These are phyloP conservation scores for Daldinia eschscholtzii DNA, from an alignment of 2,329 filamentous ascomycete genomes.

Conservation along the genomic window DNA sequence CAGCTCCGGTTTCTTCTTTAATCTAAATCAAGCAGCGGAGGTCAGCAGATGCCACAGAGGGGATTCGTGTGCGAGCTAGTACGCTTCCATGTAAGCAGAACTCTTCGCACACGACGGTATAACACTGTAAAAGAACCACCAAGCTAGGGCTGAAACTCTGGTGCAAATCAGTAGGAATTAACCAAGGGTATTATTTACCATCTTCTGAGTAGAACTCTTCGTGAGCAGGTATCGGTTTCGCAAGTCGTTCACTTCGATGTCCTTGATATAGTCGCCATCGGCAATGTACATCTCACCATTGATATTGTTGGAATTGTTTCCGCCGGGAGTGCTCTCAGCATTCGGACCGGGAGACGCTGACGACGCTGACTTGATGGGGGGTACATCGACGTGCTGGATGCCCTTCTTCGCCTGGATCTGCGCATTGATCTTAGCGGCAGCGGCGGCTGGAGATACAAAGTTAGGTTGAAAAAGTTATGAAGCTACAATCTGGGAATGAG, in stretches of 20 bases:
- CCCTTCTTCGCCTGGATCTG: constrained; percentile 87
- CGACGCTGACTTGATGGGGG: constrained; percentile 76
- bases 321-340: constrained; percentile 51
- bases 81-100: constrained; percentile 78
- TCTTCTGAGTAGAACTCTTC: constrained; percentile 97
- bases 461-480: constrained; percentile 46
- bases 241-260: constrained; percentile 98
- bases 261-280: constrained; percentile 97
- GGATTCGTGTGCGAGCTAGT: constrained; percentile 71
- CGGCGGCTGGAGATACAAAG: constrained; percentile 72
- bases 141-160: constrained; percentile 57
- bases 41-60: constrained; percentile 95
- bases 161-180: constrained; percentile 73
- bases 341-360: constrained; percentile 58
- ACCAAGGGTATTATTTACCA: constrained; percentile 90
- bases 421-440: constrained; percentile 88
- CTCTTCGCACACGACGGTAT: constrained; percentile 66
- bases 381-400: constrained; percentile 90
- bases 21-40: constrained; percentile 93
- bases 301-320: constrained; percentile 66
- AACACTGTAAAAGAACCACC: constrained; percentile 53
- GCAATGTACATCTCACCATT: constrained; percentile 93
- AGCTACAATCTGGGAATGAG: constrained; percentile 17
- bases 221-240: constrained; percentile 97
- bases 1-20: constrained; percentile 99